A percentile compares a stretch with the other conserved stretches of the same genome.
These are phyloP conservation scores for Escovopsis sp. DNA, from an alignment of 2,329 filamentous ascomycete genomes.

Conservation along the genomic window DNA sequence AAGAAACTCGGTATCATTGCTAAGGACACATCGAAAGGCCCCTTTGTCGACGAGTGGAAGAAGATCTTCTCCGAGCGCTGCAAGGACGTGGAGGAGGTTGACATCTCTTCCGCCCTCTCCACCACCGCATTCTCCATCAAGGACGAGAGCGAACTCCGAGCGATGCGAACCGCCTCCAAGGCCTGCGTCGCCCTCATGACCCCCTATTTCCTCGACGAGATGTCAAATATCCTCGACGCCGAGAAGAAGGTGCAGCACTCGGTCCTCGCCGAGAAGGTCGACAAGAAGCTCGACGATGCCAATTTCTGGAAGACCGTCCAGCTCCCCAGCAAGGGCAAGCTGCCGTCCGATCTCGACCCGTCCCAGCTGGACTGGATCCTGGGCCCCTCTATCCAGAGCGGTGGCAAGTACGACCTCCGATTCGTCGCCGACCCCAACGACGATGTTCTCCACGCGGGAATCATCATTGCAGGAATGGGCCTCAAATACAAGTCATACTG, in stretches of 20 bases:
- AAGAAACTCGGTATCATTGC: conserved; percentile 80
- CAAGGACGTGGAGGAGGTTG: conserved; percentile 79
- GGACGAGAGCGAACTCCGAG: conserved; percentile 84
- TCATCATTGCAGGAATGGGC: conserved; percentile 85
- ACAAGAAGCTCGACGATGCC: conserved; percentile 78
- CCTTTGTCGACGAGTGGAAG: conserved; percentile 95
- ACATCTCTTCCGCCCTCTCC: conserved; percentile 71
- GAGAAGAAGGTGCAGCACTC: conserved; percentile 96
- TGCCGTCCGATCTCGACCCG: conserved; percentile 76
- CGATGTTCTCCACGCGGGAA: conserved; percentile 72
- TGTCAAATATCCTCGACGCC: conserved; percentile 88
- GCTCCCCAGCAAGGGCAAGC: conserved; percentile 54
- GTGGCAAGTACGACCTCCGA: conserved; percentile 85
- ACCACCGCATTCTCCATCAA: conserved; percentile 78
- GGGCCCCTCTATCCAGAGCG: conserved; percentile 82
- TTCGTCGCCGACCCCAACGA: conserved; percentile 66
- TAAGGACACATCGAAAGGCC: conserved; percentile 70
- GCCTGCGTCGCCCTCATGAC: conserved; percentile 91
- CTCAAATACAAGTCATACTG: conserved; percentile 93
- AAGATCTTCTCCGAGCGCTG: conserved; percentile 61
- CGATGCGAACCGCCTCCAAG: conserved; percentile 86
- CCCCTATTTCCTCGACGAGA: conserved; percentile 94
- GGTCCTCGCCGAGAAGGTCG: conserved; percentile 70
- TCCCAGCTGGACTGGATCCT: conserved; percentile 88
- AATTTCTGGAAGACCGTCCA: conserved; percentile 83